Base-by-base conservation (phyloP, 2,329 filamentous ascomycete genomes). In the Beauveria scarabaeidicola region DNA sequence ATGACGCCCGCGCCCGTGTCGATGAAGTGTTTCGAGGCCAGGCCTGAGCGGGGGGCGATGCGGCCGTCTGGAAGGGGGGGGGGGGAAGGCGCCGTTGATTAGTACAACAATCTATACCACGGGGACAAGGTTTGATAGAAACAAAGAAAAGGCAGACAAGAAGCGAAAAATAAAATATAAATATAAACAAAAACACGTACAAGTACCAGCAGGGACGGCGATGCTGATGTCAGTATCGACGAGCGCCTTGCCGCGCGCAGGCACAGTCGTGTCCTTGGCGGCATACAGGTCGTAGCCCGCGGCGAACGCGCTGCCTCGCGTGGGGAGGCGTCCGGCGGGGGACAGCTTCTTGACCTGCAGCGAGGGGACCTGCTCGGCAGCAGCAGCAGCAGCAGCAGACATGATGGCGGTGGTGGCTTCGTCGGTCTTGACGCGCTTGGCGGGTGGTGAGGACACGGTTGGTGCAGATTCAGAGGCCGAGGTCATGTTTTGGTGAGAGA, bases 1-100 rank as follows among this genome's bases (percentile, higher is more conserved):
- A 99, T 97, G 64, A 99, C 94, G 58, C 94, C 94, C 0, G 94
- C 94, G 63, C 95, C 91, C 0, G 90, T 94, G 73, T 97, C 91
- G 72, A 99, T 97, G 76, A 92, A 94, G 77, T 97, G 86, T 78
- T 99, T 99, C 62, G 86, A 81, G 2, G 93, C 93, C 40, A 96
- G 86, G 52, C 91, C 91, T n/a, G 90, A 94, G 64, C 92, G 89
- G 10, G 92, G 92, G 3, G 92, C 92, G 59, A 96, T 85, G 61
- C 92, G 88, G 65, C 93, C 93, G 72, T 97, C 90, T 93, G 19
- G 13, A 25, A 3, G 8, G 19, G n/a, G n/a, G 10, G 29, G 3
- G 29, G 10, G 29, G 3, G 9, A 10, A 10, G 9, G 29, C 29
- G 29, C 29, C 29, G 29, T 32, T n/a, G 7, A 17, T 50, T 11